Evolutionary conservation across 2,329 filamentous ascomycete species (phyloP).

Genomic region (Colletotrichum sidae): DNA sequence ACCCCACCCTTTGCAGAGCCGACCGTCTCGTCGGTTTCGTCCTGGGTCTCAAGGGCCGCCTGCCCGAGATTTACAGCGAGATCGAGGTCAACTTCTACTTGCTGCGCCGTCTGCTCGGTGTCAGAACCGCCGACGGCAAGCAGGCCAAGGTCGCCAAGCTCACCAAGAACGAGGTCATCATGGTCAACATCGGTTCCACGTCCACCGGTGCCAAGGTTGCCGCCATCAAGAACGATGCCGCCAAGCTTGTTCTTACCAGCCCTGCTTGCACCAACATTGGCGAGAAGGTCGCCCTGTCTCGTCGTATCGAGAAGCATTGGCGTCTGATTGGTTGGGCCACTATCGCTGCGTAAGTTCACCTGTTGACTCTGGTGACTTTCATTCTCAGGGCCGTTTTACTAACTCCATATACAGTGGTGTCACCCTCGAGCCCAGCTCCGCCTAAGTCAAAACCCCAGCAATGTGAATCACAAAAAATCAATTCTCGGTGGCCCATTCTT

Average conservation of each 20-base stretch:
- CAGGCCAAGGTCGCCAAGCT: constrained; percentile 99
- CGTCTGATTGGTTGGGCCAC: constrained; percentile 93
- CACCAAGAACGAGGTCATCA: constrained; percentile 97
- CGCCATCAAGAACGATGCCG: constrained; percentile 96
- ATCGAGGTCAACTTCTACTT: constrained; percentile 99
- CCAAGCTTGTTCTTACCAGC: constrained; percentile 91
- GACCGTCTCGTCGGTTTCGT: constrained; percentile 99
- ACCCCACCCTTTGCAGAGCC: constrained; percentile 97
- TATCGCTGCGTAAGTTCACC: constrained; percentile 72
- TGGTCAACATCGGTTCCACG: constrained; percentile 99
- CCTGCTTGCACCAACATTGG: constrained; percentile 97
- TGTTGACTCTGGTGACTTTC: background rate
- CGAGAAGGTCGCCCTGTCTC: constrained; percentile 95
- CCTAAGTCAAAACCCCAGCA: constrained; percentile 45
- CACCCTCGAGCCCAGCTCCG: constrained; percentile 63
- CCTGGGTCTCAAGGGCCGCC: constrained; percentile 89
- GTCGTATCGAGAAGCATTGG: constrained; percentile 99
- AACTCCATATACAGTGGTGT: constrained; percentile 57
- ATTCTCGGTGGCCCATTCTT: constrained; percentile 33
- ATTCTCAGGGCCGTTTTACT: constrained; percentile 37
- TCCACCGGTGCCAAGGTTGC: constrained; percentile 97
- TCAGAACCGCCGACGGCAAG: constrained; percentile 98
- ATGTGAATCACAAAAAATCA: constrained; percentile 21
- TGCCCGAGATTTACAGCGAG: constrained; percentile 97
- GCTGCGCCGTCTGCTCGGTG: constrained; percentile 91